These are phyloP conservation scores for Chlorella variabilis DNA, from an alignment of 163 green algal genomes.

Conservation along the genomic window DNA sequence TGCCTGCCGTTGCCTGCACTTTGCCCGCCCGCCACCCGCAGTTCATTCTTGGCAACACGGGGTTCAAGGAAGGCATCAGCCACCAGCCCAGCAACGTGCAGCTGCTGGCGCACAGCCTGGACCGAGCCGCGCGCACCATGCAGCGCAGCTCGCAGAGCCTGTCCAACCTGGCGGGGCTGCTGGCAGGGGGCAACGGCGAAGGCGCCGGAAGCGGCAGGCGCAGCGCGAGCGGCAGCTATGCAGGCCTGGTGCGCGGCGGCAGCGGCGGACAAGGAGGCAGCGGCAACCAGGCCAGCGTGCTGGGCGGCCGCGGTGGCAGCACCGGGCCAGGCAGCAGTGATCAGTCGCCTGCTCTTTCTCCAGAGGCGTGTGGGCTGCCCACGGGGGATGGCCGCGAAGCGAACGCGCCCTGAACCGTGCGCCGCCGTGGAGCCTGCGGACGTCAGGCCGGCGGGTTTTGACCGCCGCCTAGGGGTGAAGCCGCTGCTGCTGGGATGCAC, in stretches of 20 bases:
- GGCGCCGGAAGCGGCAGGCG: not conserved
- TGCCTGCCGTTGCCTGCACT: too few relatives aligned
- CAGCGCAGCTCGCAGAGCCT: not conserved
- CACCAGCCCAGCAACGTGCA: conserved; percentile 75
- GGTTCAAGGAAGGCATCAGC: conserved; percentile 54
- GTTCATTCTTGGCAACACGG: conserved; percentile 50
- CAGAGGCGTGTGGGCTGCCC: too few relatives aligned
- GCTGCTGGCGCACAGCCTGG: conserved; percentile 48
- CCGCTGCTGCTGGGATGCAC: too few relatives aligned
- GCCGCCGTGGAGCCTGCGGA: too few relatives aligned
- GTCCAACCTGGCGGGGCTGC: not conserved
- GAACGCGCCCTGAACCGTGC: too few relatives aligned
- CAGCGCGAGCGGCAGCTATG: not conserved
- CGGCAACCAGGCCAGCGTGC: not conserved
- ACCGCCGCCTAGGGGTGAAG: too few relatives aligned
- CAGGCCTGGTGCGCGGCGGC: not conserved
- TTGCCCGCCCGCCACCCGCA: too few relatives aligned
- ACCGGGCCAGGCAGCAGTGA: too few relatives aligned
- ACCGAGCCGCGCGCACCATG: too few relatives aligned
- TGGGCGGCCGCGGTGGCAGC: not conserved
- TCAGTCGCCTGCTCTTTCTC: too few relatives aligned
- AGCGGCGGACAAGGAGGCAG: not conserved
- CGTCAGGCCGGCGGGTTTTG: too few relatives aligned
- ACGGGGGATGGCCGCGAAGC: too few relatives aligned
- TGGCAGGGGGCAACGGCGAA: not conserved